Evolutionary conservation across 2,329 filamentous ascomycete genomes (phyloP).

Genomic region (Massarina eburnea): DNA sequence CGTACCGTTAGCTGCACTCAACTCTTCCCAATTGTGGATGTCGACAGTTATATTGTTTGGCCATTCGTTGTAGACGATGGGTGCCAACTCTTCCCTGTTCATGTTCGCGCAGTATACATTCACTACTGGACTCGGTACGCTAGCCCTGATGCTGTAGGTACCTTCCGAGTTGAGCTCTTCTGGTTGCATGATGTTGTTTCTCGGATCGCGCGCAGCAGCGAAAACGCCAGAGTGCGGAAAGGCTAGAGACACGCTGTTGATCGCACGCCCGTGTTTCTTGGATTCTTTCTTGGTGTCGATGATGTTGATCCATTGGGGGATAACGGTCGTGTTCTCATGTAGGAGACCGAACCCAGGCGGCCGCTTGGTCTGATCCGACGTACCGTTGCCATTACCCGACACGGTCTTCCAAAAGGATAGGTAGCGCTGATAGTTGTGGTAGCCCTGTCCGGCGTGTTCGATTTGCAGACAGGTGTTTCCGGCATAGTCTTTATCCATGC

Average conservation of each 20-base stretch:
- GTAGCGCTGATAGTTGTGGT: slow-evolving; percentile 69
- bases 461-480: slow-evolving; percentile 67
- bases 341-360: slow-evolving; percentile 65
- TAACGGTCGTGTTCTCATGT: slow-evolving; percentile 72
- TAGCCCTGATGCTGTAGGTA: slow-evolving; percentile 67
- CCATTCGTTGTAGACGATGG: slow-evolving; percentile 67
- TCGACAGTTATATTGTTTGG: slow-evolving; percentile 47
- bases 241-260: slow-evolving; percentile 77
- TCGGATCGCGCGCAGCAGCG: slow-evolving; percentile 60
- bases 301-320: slow-evolving; percentile 68
- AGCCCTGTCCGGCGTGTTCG: slow-evolving; percentile 68
- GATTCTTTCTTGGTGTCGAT: slow-evolving; percentile 57
- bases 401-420: slow-evolving; percentile 57
- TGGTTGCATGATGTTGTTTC: slow-evolving; percentile 72
- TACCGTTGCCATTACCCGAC: slow-evolving; percentile 48
- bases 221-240: slow-evolving; percentile 75
- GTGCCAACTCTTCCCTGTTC: slow-evolving; percentile 58
- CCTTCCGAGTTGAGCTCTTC: slow-evolving; percentile 62
- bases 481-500: slow-evolving; percentile 43
- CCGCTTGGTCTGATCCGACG: slow-evolving; percentile 49
- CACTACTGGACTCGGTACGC: slow-evolving; percentile 68
- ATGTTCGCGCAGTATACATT: slow-evolving; percentile 75
- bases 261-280: slow-evolving; percentile 54
- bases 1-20: slow-evolving; percentile 21
- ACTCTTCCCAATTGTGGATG: slow-evolving; percentile 24